Percentiles rank a stretch among this genome's conserved stretches.
These are phyloP conservation scores for Cryphonectria carpinicola DNA, from an alignment of 2,329 filamentous ascomycete genomes.

Conservation along the genomic window DNA sequence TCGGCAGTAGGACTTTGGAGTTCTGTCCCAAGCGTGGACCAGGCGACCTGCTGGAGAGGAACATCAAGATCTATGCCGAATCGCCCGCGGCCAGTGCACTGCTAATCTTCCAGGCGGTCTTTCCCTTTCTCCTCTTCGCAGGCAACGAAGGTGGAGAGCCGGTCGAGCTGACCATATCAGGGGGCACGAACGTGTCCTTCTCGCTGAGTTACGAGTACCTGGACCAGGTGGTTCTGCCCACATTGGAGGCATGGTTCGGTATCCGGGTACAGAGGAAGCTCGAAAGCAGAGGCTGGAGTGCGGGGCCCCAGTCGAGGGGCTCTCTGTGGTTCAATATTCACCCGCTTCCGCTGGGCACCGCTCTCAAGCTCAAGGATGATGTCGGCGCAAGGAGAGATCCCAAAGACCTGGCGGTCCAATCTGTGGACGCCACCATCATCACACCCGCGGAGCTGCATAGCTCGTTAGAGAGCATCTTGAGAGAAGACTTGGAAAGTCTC, in stretches of 20 bases:
- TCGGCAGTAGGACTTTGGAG: constrained; percentile 55
- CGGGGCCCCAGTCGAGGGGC: constrained; percentile 45
- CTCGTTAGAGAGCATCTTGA: constrained; percentile 46
- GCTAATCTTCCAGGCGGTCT: constrained; percentile 62
- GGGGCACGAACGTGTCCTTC: constrained; percentile 63
- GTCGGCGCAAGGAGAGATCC: not conserved
- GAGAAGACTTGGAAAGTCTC: constrained; percentile 42
- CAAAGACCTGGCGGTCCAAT: constrained; percentile 43
- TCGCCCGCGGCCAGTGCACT: constrained; percentile 58
- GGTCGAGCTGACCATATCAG: constrained; percentile 55
- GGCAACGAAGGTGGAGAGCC: constrained; percentile 47
- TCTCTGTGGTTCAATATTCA: constrained; percentile 50
- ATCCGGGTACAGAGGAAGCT: constrained; percentile 51
- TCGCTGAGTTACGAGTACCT: constrained; percentile 65
- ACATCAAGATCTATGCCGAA: constrained; percentile 53
- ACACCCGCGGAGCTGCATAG: constrained; percentile 50
- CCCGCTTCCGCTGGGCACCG: constrained; percentile 40
- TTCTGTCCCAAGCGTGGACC: constrained; percentile 50
- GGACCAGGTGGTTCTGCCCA: constrained; percentile 62
- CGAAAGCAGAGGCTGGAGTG: constrained; percentile 54
- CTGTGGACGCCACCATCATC: constrained; percentile 56
- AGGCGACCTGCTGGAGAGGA: constrained; percentile 44
- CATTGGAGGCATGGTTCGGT: constrained; percentile 54
- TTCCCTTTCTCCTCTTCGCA: constrained; percentile 62
- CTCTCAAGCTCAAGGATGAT: constrained; percentile 42